Percentiles rank a stretch among this genome's conserved stretches.
These are phyloP conservation scores for Tricladium varicosporioides DNA, from an alignment of 2,329 filamentous ascomycete genomes.

Conservation along the genomic window DNA sequence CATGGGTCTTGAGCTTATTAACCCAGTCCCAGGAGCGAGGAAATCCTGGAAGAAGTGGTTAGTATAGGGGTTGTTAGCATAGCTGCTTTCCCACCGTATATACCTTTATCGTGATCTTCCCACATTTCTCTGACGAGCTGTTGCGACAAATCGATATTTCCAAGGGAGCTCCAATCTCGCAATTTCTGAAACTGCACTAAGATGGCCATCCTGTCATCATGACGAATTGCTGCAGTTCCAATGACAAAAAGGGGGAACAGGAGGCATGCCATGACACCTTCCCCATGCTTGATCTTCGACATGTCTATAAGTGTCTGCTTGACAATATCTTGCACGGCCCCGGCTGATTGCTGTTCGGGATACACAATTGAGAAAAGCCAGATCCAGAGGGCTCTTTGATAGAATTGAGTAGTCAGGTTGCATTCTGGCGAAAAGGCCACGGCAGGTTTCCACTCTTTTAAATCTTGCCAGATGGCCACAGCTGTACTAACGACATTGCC, in stretches of 20 bases:
- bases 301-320: slow-evolving; percentile 10
- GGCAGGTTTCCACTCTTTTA: slow-evolving; percentile 16
- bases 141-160: slow-evolving; percentile 21
- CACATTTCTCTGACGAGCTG: slow-evolving; percentile 20
- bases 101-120: slow-evolving; percentile 16
- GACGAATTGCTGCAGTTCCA: slow-evolving; percentile 13
- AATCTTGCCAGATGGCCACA: slow-evolving; percentile 18
- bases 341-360: slow-evolving; percentile 7
- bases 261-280: slow-evolving; percentile 21
- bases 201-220: slow-evolving; percentile 13
- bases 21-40: slow-evolving; percentile 23
- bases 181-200: slow-evolving; percentile 16
- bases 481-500: slow-evolving; percentile 11
- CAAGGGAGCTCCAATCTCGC: slow-evolving; percentile 20
- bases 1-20: slow-evolving; percentile 11
- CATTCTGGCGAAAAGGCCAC: slow-evolving; percentile 1
- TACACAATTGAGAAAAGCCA: slow-evolving; percentile 24
- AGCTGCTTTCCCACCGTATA: background rate
- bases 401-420: slow-evolving; percentile 13
- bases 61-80: background rate
- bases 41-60: background rate
- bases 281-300: slow-evolving; percentile 13
- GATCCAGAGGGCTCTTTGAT: slow-evolving; percentile 20
- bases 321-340: slow-evolving; percentile 14
- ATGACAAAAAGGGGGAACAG: slow-evolving; percentile 27